Percentiles rank a stretch among this genome's conserved stretches.
Evolutionary conservation across 2,329 filamentous ascomycete genomes (phyloP).

Genomic region (Aurifilum marmelostoma): DNA sequence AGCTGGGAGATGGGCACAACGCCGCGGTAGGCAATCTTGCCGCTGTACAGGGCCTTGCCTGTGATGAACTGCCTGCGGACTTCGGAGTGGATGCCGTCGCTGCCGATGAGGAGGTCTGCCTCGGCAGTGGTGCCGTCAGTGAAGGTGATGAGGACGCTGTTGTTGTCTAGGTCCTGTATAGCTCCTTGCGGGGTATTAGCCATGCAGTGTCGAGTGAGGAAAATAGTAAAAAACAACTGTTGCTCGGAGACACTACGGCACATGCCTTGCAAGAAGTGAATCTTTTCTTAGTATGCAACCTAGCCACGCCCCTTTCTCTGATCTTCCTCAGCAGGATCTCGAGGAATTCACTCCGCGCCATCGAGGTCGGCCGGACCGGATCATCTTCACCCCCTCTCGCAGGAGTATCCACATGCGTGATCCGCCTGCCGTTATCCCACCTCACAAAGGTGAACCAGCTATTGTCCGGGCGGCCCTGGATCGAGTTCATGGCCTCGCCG

Average conservation of each 20-base stretch:
- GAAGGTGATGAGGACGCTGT: constrained; percentile 27
- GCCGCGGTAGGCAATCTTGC: constrained; percentile 38
- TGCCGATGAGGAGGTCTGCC: constrained; percentile 29
- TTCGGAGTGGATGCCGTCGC: constrained; percentile 28
- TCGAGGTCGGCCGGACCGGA: constrained; percentile 17
- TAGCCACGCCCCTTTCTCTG: constrained; percentile 10
- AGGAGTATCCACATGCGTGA: constrained; percentile 21
- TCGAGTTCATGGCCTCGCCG: constrained; percentile 18
- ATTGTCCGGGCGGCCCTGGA: constrained; percentile 15
- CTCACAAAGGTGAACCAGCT: constrained; percentile 25
- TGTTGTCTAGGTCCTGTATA: constrained; percentile 30
- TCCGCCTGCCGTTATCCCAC: constrained; percentile 15
- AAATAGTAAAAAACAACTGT: too few relatives aligned
- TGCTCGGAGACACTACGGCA: too few relatives aligned
- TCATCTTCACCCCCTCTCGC: neutral
- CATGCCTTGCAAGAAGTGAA: constrained; percentile 17
- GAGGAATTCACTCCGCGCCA: constrained; percentile 26
- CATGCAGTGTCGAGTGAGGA: too few relatives aligned
- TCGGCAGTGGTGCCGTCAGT: constrained; percentile 18
- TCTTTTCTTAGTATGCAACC: constrained; percentile 21
- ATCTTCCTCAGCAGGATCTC: constrained; percentile 21
- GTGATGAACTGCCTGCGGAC: constrained; percentile 25
- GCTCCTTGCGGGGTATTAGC: too few relatives aligned
- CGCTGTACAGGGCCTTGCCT: constrained; percentile 34
- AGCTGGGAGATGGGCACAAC: constrained; percentile 36